Conservation (phyloP, 2,329 filamentous ascomycete genomes). For the Colletotrichum caudatum region DNA sequence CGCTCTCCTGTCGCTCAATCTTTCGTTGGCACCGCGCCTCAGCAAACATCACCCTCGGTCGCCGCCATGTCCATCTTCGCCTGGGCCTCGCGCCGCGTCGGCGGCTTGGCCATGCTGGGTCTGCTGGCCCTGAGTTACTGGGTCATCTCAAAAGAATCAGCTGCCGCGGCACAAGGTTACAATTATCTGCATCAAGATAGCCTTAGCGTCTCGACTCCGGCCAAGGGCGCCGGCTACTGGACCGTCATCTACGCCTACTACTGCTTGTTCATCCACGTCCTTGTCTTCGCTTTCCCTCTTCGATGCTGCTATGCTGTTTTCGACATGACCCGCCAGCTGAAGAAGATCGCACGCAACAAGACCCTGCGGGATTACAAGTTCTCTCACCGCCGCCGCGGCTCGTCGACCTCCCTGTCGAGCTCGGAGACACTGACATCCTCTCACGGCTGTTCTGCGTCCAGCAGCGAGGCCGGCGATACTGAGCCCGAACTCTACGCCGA, state of each 20-base stretch:
- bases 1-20: conserved; percentile 17
- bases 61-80: conserved; percentile 63
- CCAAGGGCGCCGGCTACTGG: conserved; percentile 61
- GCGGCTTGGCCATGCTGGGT: conserved; percentile 66
- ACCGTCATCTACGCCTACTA: conserved; percentile 72
- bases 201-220: conserved; percentile 49
- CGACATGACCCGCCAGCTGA: conserved; percentile 65
- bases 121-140: conserved; percentile 65
- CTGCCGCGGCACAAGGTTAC: conserved; percentile 57
- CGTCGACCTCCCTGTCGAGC: conserved; percentile 67
- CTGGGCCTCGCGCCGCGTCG: conserved; percentile 66
- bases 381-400: conserved; percentile 62
- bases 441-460: conserved; percentile 60
- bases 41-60: conserved; percentile 26
- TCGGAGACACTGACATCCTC: conserved; percentile 65
- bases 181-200: conserved; percentile 56
- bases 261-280: conserved; percentile 72
- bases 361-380: conserved; percentile 62
- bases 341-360: conserved; percentile 58
- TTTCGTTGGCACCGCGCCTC: conserved; percentile 29
- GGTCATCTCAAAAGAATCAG: conserved; percentile 65
- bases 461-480: conserved; percentile 64
- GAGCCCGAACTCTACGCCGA: conserved; percentile 62
- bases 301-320: conserved; percentile 72
- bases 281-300: conserved; percentile 73